These are phyloP conservation scores for Backusella macrospora DNA, from an alignment of 192 early-diverging fungal species.

Conservation along the genomic window DNA sequence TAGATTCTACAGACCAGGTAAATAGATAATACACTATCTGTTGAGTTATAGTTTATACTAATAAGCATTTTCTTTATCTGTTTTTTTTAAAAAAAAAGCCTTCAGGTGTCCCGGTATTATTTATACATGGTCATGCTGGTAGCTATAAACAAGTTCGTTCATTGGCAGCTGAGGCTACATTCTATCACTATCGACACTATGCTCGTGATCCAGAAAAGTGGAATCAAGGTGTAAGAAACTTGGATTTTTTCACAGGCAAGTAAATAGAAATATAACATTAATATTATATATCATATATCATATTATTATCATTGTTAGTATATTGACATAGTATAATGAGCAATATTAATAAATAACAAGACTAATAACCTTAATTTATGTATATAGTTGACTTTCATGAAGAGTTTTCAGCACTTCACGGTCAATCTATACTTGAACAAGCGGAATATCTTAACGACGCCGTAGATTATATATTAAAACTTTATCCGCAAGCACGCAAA, in stretches of 20 bases:
- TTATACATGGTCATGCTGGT: slow-evolving; percentile 95
- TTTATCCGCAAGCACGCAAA: slow-evolving; percentile 58
- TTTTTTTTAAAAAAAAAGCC: slow-evolving; percentile 40
- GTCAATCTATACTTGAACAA: slow-evolving; percentile 81
- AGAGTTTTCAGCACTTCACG: slow-evolving; percentile 90
- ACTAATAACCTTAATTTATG: neutral
- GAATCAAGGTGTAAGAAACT: slow-evolving; percentile 38
- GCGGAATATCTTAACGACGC: slow-evolving; percentile 84
- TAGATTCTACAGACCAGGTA: slow-evolving; percentile 49
- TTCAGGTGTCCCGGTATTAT: slow-evolving; percentile 82
- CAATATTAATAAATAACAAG: slow-evolving; percentile 3
- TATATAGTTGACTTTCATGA: slow-evolving; percentile 80
- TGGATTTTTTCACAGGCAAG: slow-evolving; percentile 64
- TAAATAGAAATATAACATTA: neutral
- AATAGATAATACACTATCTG: neutral
- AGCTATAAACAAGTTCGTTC: slow-evolving; percentile 89
- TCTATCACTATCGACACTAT: slow-evolving; percentile 54
- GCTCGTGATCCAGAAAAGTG: slow-evolving; percentile 23
- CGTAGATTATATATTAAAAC: slow-evolving; percentile 72
- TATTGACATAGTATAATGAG: neutral
- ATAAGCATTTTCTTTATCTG: neutral
- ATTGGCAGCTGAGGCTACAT: slow-evolving; percentile 74
- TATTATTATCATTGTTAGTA: neutral
- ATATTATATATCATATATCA: neutral
- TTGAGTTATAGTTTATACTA: neutral